Percentiles rank a stretch among this genome's conserved stretches.
Conservation (phyloP, 495 filamentous ascomycete species). For the Penicillium canariense region DNA sequence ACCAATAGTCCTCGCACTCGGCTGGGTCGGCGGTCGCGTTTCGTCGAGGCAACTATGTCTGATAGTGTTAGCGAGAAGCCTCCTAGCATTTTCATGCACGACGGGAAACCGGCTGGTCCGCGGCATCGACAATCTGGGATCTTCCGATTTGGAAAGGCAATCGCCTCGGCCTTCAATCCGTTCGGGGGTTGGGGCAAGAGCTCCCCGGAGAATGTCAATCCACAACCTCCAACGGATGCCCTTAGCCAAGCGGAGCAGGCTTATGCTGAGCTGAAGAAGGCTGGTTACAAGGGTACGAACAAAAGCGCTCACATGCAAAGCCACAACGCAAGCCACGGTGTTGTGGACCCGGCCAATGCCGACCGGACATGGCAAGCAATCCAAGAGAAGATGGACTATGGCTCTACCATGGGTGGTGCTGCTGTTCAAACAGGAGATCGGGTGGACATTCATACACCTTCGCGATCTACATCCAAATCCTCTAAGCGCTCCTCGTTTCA, state of each 20-base stretch:
- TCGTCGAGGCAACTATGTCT: slow-evolving; percentile 75
- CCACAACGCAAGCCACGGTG: neutral
- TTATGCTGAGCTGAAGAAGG: slow-evolving; percentile 61
- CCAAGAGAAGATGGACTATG: slow-evolving; percentile 36
- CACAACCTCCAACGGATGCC: slow-evolving; percentile 35
- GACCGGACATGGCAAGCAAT: slow-evolving; percentile 43
- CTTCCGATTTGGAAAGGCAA: slow-evolving; percentile 58
- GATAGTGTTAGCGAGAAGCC: slow-evolving; percentile 69
- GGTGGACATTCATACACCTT: neutral
- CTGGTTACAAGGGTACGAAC: slow-evolving; percentile 51
- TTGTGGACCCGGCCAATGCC: slow-evolving; percentile 23
- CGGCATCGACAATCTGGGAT: slow-evolving; percentile 46
- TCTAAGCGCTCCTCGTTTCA: slow-evolving; percentile 39
- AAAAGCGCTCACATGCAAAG: slow-evolving; percentile 38
- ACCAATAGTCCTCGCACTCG: slow-evolving; percentile 18
- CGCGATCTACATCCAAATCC: slow-evolving; percentile 24
- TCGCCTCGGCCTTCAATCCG: slow-evolving; percentile 55
- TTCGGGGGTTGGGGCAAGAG: slow-evolving; percentile 45
- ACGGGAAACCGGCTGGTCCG: slow-evolving; percentile 20
- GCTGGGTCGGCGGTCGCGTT: slow-evolving; percentile 54
- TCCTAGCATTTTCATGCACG: slow-evolving; percentile 58
- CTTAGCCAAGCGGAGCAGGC: slow-evolving; percentile 52
- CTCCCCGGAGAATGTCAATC: slow-evolving; percentile 27
- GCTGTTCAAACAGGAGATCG: neutral
- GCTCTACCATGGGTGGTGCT: slow-evolving; percentile 2